A percentile compares a stretch with the other conserved stretches of the same genome.
Conservation (phyloP, 2,329 filamentous ascomycete genomes). For the Botrytis tulipae region DNA sequence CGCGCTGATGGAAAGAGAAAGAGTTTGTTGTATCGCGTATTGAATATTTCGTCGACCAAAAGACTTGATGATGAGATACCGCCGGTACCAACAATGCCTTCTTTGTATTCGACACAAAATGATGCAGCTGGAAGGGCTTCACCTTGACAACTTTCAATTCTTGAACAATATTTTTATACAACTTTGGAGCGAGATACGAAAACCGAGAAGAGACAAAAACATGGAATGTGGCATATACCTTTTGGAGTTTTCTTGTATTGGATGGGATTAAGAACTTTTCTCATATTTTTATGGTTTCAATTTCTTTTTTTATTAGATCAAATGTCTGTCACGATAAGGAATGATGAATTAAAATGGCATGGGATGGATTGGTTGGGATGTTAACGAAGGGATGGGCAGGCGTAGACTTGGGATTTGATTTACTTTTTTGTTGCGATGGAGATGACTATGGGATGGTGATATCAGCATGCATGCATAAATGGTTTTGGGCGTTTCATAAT, state of each 20-base stretch:
- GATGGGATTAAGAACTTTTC: slow-evolving; percentile 14
- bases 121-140: neutral
- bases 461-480: neutral
- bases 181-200: neutral
- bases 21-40: slow-evolving; percentile 34
- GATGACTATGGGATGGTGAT: neutral
- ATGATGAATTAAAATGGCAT: slow-evolving; percentile 13
- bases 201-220: neutral
- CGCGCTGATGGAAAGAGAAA: slow-evolving; percentile 31
- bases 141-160: neutral
- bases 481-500: neutral
- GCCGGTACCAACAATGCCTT: neutral
- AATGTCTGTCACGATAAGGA: slow-evolving; percentile 14
- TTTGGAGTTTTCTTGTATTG: slow-evolving; percentile 13
- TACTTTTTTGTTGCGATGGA: neutral
- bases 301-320: slow-evolving; percentile 1
- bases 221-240: neutral
- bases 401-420: neutral
- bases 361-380: neutral
- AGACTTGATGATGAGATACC: slow-evolving; percentile 2
- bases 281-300: neutral
- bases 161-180: neutral
- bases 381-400: neutral
- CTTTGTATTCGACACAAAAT: neutral
- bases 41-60: slow-evolving; percentile 28